Base-by-base conservation (phyloP, 1,284 basidiomycete species). In the Phellinidium pouzarii region DNA sequence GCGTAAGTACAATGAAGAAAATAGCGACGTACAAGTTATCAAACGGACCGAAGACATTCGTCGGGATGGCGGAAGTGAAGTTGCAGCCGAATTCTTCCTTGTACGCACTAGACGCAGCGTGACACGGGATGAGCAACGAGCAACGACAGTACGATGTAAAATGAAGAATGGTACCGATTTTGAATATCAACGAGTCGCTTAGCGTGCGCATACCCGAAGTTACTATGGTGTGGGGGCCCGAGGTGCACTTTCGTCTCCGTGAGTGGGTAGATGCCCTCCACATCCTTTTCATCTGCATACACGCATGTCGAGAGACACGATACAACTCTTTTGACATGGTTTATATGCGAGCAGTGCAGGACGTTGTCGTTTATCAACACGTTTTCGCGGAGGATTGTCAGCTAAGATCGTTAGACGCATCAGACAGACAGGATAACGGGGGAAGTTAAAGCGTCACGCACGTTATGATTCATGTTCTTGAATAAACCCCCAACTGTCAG, bases 121-220 rank as follows among this genome's bases (percentile, higher is more conserved):
- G 4, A 19, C 1, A 23, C 22, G 19, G 11, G 8, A 11, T 31
- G n/a, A 17, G 44, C n/a, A 23, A 29, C 6, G 20, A 22, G 44
- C 20, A 41, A 26, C 19, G n/a, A 20, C 17, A n/a, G 23, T 29
- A 3, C 27, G 25, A 14, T 52, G 27, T 23, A 29, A 29, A 29
- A 27, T 31, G 19, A 25, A 29, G 20, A 31, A 25, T 64, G 83
- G 52, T 58, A 93, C 91, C 87, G 90, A 64, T 94, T 94, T 65
- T 92, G 88, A 1, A 94, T 82, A 65, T 94, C 92, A 2, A 95
- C 90, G 74, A 94, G 78, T n/a, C 92, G 77, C 71, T 95, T 95
- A 31, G 90, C 91, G 61, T 94, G 86, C 1, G 92, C 86, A 61
- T 95, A 95, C 14, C 91, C 92, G 70, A 91, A 94, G 75, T 94